A percentile compares a stretch with the other conserved stretches of the same genome.
Evolutionary conservation across 371 early-diverging fungal species (phyloP).

Genomic region (Blastocladiella emersonii): DNA sequence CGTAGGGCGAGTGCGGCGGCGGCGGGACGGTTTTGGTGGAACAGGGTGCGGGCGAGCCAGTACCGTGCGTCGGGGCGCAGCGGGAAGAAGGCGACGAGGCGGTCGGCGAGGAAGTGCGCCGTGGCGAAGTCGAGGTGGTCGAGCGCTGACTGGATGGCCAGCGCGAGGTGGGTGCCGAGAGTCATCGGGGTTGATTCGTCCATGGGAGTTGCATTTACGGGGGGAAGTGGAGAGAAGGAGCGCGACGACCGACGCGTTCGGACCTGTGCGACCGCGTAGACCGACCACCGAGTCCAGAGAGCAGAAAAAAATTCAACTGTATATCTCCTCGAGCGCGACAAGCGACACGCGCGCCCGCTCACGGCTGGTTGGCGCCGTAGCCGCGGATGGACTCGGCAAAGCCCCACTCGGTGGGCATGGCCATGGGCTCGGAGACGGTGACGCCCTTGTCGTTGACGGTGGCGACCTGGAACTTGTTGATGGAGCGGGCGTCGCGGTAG

Average conservation of each 20-base stretch:
- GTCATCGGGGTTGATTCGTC: background rate
- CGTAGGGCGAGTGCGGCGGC: too few relatives aligned
- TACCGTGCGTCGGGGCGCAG: slow-evolving; percentile 5
- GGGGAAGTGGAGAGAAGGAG: background rate
- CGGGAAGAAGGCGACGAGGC: slow-evolving; percentile 15
- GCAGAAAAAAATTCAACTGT: too few relatives aligned
- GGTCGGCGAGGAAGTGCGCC: slow-evolving; percentile 21
- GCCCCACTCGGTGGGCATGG: slow-evolving; percentile 81
- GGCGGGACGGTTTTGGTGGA: background rate
- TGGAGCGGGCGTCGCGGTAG: slow-evolving; percentile 92
- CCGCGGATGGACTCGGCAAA: slow-evolving; percentile 83
- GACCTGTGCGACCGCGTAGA: background rate
- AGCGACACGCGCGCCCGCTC: background rate
- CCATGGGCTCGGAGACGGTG: slow-evolving; percentile 74
- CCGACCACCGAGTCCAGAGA: too few relatives aligned
- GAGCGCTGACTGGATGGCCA: slow-evolving; percentile 2
- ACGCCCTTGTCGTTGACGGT: slow-evolving; percentile 71
- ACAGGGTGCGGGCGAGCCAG: slow-evolving; percentile 15
- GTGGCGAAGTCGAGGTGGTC: slow-evolving; percentile 10
- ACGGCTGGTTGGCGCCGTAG: slow-evolving; percentile 44
- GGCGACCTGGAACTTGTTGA: slow-evolving; percentile 90
- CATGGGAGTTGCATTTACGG: background rate
- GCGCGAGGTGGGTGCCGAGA: background rate
- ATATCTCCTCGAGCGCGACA: background rate
- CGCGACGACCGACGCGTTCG: background rate